Percentiles rank a stretch among this genome's conserved stretches.
Conservation (phyloP, 352 stramenopile genomes). For the Phytophthora fragariae region DNA sequence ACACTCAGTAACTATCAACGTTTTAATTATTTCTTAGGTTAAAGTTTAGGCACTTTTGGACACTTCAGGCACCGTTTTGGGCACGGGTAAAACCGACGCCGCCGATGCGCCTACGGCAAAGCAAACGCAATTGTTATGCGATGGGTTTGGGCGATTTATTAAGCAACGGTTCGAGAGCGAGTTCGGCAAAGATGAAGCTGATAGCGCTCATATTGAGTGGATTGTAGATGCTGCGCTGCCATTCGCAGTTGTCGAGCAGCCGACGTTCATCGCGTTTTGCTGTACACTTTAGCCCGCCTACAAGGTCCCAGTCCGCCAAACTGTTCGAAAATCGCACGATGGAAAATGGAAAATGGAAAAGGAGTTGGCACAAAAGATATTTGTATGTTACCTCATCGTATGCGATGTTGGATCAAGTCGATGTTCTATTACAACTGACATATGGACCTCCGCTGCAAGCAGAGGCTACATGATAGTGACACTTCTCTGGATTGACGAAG, state of each 20-base stretch:
- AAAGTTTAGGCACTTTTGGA: neutral
- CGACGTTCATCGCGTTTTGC: slow-evolving; percentile 7
- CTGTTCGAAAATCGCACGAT: slow-evolving; percentile 11
- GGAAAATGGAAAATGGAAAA: slow-evolving; percentile 24
- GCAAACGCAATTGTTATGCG: no score
- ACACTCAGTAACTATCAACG: neutral
- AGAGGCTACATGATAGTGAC: no score
- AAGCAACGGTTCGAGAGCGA: no score
- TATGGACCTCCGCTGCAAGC: no score
- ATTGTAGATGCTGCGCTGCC: slow-evolving; percentile 4
- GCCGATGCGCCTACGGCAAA: no score
- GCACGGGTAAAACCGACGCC: neutral
- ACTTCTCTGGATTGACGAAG: no score
- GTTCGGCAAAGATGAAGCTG: slow-evolving; percentile 4
- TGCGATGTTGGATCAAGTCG: no score
- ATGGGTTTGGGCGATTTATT: no score
- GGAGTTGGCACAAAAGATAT: neutral
- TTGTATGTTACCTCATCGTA: no score
- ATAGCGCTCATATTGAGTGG: slow-evolving; percentile 9
- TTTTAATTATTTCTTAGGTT: neutral
- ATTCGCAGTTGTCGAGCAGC: slow-evolving; percentile 16
- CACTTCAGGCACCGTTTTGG: neutral
- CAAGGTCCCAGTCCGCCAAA: slow-evolving; percentile 6
- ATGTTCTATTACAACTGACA: no score
- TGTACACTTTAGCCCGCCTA: slow-evolving; percentile 2